Evolutionary conservation across 192 early-diverging fungal genomes (phyloP), one percentile per base, ranked within the genome.

Genomic region (Coemansia furcata): DNA sequence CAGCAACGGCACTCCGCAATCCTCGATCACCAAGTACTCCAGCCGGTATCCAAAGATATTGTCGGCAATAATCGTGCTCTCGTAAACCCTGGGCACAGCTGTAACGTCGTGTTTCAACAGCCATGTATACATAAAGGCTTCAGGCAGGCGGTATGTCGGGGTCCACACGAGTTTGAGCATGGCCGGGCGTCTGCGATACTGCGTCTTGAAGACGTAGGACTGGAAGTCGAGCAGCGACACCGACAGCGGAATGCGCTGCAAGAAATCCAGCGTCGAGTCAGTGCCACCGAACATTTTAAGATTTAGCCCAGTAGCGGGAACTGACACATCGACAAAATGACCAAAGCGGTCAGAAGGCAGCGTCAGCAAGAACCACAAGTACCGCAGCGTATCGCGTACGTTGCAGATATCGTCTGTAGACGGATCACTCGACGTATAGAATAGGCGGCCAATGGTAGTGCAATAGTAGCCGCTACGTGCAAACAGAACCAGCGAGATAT

Each of bases 161-260:
- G 52, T 60, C 64, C 61, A 74, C 19, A 55, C 29, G 4, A 74
- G 38, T 43, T 74, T 74, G 2, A 60, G 29, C 1, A 74, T 47
- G 0, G 46, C 62, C 2, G 40, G 14, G 3, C 19, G 9, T 1
- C 55, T 57, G 1, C 12, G 26, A 17, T 50, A 64, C n/a, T 36
- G 46, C 0, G 46, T n/a, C 9, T 19, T 11, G 32, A 36, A 73
- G 43, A 73, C 4, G 17, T 64, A 42, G 0, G 72, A 36, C 32
- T 58, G 30, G 55, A 36, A 58, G 9, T 58, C 33, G 55, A 58
- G 14, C n/a, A 58, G 33, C 32, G 55, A 58, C 17, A 36, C 55
- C 2, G 55, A n/a, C 30, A 36, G 6, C 12, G 55, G 17, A 58
- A 36, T 58, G n/a, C 55, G 30, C 6, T 36, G 30, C 30, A 15